phyloP scores from a whole-genome alignment of 257 asterid species.

The Solanum peruvianum region DNA sequence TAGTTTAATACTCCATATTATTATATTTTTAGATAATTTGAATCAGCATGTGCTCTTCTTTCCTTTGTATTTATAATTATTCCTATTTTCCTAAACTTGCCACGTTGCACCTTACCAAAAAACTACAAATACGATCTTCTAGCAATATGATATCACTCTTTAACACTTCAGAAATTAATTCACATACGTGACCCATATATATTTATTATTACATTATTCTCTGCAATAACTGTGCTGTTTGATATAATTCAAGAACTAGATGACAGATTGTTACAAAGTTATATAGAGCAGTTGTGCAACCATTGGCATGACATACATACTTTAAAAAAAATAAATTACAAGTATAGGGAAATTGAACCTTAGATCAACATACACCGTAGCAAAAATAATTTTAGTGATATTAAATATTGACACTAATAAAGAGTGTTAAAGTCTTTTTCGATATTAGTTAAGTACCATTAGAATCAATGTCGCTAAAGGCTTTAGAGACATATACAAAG shows the following conservation, averaged over 20 bases:
- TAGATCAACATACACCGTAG: too few relatives aligned
- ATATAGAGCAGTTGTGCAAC: neutral
- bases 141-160: neutral
- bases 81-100: neutral
- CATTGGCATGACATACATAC: neutral
- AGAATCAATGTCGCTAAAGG: too few relatives aligned
- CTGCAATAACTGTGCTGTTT: neutral
- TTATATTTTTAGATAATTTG: neutral
- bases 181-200: neutral
- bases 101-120: neutral
- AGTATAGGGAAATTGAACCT: too few relatives aligned
- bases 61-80: neutral
- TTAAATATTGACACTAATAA: too few relatives aligned
- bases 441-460: too few relatives aligned
- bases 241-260: neutral
- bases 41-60: neutral
- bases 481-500: too few relatives aligned
- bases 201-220: neutral
- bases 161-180: neutral
- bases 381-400: rapidly evolving
- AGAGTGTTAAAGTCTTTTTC: too few relatives aligned
- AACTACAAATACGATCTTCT: neutral
- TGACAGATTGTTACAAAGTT: neutral
- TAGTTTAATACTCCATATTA: neutral
- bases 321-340: too few relatives aligned